Base-by-base conservation (phyloP, 2,329 filamentous ascomycete genomes). In the Blastomyces silverae region DNA sequence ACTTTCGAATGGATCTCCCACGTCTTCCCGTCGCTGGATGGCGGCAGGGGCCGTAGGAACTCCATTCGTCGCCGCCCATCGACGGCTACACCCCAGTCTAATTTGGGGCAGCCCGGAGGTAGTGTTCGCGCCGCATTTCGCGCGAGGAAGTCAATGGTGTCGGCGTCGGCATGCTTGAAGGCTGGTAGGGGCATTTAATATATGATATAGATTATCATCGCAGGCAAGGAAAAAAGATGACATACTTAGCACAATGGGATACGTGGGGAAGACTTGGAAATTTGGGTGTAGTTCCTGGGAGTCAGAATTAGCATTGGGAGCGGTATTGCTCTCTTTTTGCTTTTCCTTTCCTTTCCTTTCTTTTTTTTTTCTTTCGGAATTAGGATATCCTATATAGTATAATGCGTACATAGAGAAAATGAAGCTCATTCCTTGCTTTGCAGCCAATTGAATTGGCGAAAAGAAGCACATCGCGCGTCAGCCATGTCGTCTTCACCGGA, bases 261-360 rank as follows among this genome's bases (percentile, higher is more conserved):
- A 95, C 50, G 92, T 96, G n/a, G 92, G 92, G 78, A 96, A 96
- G 71, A 90, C 89, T 67, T 89, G 79, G 76, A 96, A 96, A 65
- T 89, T 83, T 59, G 91, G 91, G 75, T 96, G 88, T 62, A 95
- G 85, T 79, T 96, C 92, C 90, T 93, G 69, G 0, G 60, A 25
- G 42, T 22, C 22, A 22, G 7, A 37, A 39, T 17, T 58, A 44
- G 39, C 52, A 44, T 13, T 20, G 55, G 3, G 17, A 4, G 2
- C 5, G 42, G 17, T 20, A 8, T 7, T 46, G n/a, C 6, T 46
- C 1, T 20, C 5, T 46, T 46, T 46, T n/a, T n/a, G n/a, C n/a
- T n/a, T n/a, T n/a, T n/a, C n/a, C n/a, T n/a, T n/a, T n/a, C n/a
- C n/a, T n/a, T n/a, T n/a, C n/a, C n/a, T n/a, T n/a, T n/a, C n/a